These are phyloP conservation scores for Heliosperma pusillum DNA, from an alignment of 148 eudicot genomes.

Conservation along the genomic window DNA sequence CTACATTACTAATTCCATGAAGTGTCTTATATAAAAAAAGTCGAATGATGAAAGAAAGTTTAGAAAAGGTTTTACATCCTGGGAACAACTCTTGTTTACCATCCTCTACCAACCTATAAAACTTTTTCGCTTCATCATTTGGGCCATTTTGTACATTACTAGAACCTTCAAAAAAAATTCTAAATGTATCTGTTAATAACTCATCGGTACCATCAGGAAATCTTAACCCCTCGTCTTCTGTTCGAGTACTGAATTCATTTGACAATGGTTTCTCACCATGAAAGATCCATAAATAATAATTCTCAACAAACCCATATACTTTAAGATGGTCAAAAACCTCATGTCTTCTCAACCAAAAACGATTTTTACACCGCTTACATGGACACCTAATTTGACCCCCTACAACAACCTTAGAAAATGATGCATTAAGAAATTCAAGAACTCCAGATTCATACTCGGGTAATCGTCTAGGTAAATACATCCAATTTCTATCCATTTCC, in stretches of 20 bases:
- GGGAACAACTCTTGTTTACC: constrained; percentile 1
- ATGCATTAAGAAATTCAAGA: background rate
- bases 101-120: constrained; percentile 9
- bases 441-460: constrained; percentile 6
- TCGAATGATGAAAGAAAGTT: constrained; percentile 7
- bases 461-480: constrained; percentile 8
- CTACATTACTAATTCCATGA: constrained; percentile 11
- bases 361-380: constrained; percentile 12
- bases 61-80: constrained; percentile 9
- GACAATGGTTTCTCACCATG: background rate
- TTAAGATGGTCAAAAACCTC: background rate
- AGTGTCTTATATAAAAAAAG: background rate
- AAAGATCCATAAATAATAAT: background rate
- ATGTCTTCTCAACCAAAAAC: background rate
- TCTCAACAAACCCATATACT: background rate
- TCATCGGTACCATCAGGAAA: background rate
- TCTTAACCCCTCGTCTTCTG: background rate
- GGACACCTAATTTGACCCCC: constrained; percentile 13
- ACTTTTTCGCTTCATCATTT: constrained; percentile 3
- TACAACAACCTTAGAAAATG: constrained; percentile 7
- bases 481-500: constrained; percentile 3
- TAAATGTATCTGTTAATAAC: constrained; percentile 6
- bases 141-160: background rate
- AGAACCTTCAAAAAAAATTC: background rate
- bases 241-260: no score